A percentile compares a stretch with the other conserved stretches of the same genome.
Evolutionary conservation across 106 monocot genomes (phyloP).

Genomic region (Amphibolis antarctica): DNA sequence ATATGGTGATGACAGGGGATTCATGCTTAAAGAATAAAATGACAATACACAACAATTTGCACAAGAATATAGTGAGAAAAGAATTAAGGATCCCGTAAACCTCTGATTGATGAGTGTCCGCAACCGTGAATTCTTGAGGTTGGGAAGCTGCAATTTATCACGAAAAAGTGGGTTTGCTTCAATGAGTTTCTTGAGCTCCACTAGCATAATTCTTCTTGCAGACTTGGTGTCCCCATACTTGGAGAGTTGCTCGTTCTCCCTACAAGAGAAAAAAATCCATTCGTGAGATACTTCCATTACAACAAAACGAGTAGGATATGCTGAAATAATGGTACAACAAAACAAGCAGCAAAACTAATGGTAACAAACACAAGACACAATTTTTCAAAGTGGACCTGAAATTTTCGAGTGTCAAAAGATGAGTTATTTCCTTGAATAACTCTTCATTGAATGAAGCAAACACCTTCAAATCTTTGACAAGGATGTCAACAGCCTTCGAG

Average conservation of each 20-base stretch:
- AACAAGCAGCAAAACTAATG: background rate
- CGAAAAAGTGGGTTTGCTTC: constrained; percentile 28
- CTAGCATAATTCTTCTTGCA: constrained; percentile 19
- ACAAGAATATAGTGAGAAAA: too few relatives aligned
- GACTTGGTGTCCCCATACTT: constrained; percentile 30
- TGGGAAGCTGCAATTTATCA: constrained; percentile 24
- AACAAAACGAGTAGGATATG: constrained; percentile 7
- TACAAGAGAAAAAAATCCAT: background rate
- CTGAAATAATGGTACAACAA: too few relatives aligned
- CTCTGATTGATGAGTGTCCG: constrained; percentile 27
- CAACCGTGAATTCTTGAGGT: constrained; percentile 17
- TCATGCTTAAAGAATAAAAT: too few relatives aligned
- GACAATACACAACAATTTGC: too few relatives aligned
- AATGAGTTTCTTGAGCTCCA: constrained; percentile 30
- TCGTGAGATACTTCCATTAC: too few relatives aligned
- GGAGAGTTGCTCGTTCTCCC: constrained; percentile 27
- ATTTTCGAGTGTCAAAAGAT: constrained; percentile 23
- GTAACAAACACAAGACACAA: background rate
- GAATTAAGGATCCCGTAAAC: constrained; percentile 7
- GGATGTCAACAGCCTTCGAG: constrained; percentile 22
- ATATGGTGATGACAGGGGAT: too few relatives aligned
- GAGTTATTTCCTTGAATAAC: constrained; percentile 26
- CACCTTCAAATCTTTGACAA: constrained; percentile 27
- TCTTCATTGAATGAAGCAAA: constrained; percentile 27
- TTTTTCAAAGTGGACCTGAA: constrained; percentile 27